Evolutionary conservation across 192 early-diverging fungal species (phyloP).

Genomic region (Podila epicladia): DNA sequence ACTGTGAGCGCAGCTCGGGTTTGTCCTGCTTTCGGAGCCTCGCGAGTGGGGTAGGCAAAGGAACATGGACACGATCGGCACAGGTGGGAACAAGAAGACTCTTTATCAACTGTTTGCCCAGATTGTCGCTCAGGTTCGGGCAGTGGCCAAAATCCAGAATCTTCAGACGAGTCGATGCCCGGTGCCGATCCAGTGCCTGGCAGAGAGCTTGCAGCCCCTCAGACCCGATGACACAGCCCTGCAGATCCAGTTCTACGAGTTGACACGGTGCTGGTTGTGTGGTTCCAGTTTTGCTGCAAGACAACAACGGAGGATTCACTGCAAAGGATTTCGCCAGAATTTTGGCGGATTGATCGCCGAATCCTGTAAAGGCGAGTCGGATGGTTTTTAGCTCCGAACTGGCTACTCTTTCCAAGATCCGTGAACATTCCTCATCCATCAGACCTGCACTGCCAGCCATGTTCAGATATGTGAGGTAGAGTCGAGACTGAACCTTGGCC

Average conservation of each 20-base stretch:
- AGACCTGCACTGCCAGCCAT: conserved; percentile 21
- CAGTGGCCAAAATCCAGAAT: conserved; percentile 36
- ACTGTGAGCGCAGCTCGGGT: background rate
- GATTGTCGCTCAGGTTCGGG: conserved; percentile 13
- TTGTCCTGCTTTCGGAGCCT: background rate
- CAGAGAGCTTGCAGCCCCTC: conserved; percentile 15
- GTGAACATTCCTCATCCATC: conserved; percentile 26
- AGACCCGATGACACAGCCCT: conserved; percentile 26
- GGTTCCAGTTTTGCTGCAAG: background rate
- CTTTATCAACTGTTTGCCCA: conserved; percentile 10
- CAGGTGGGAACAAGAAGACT: conserved; percentile 21
- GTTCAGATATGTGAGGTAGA: conserved; percentile 34
- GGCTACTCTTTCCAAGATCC: conserved; percentile 18
- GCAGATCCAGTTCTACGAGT: conserved; percentile 36
- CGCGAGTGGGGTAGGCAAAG: background rate
- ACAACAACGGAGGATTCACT: background rate
- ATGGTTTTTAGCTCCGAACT: conserved; percentile 25
- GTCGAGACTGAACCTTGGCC: conserved; percentile 23
- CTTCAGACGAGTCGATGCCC: conserved; percentile 9
- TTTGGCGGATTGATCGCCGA: conserved; percentile 25
- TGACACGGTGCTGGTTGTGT: background rate
- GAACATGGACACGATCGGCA: background rate
- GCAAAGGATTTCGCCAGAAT: conserved; percentile 8
- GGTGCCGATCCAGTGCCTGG: background rate
- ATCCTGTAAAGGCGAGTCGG: conserved; percentile 35